Evolutionary conservation across 768 basidiomycete genomes (phyloP).

Genomic region (Dacryopinax spathularia): DNA sequence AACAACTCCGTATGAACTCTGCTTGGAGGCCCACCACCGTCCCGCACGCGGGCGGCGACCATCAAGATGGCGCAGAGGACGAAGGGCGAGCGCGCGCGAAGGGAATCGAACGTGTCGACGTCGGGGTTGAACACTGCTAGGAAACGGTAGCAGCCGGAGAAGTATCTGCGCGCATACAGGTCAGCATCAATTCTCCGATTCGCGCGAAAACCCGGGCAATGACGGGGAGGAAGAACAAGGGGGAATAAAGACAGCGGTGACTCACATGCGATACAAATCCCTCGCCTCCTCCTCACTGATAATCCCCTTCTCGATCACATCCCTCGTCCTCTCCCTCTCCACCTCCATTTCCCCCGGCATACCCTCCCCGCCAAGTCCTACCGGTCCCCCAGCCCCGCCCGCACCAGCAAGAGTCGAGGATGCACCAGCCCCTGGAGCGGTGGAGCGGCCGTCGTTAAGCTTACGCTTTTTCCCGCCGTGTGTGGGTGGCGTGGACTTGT

Average conservation of each 20-base stretch:
- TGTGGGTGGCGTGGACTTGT: not conserved
- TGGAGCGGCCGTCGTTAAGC: not conserved
- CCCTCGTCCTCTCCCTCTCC: not conserved
- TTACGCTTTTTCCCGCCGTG: not conserved
- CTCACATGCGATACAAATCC: conserved; percentile 73
- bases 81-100: conserved; percentile 84
- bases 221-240: no score
- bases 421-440: not conserved
- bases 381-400: not conserved
- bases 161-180: conserved; percentile 43
- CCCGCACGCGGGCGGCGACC: conserved; percentile 81
- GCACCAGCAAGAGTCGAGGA: not conserved
- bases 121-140: conserved; percentile 72
- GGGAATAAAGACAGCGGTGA: conserved; percentile 7
- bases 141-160: conserved; percentile 83
- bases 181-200: not conserved
- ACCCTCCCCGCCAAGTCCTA: not conserved
- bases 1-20: conserved; percentile 20
- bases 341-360: not conserved
- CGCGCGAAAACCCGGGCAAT: no score
- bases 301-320: conserved; percentile 73
- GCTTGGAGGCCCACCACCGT: conserved; percentile 53
- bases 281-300: conserved; percentile 71
- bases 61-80: conserved; percentile 86
- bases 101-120: conserved; percentile 71